These are phyloP conservation scores for Arthroderma sp. DNA, from an alignment of 2,329 filamentous ascomycete species.

Conservation along the genomic window DNA sequence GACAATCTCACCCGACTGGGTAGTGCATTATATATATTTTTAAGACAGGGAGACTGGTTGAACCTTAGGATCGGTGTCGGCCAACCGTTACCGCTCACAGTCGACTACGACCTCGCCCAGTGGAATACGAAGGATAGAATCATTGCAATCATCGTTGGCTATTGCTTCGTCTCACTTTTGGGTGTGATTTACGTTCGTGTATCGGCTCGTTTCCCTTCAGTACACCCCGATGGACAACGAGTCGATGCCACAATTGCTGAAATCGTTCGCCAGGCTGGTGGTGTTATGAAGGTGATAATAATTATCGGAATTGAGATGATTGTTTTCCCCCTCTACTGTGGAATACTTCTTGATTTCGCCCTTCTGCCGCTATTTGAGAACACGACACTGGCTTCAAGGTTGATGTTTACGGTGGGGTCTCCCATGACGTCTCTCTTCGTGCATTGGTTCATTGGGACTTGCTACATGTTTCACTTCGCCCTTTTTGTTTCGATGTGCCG, in stretches of 20 bases:
- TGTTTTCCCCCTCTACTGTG: conserved; percentile 89
- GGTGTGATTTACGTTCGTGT: conserved; percentile 69
- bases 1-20: conserved; percentile 11
- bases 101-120: conserved; percentile 49
- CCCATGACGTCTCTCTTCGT: conserved; percentile 89
- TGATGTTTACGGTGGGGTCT: conserved; percentile 63
- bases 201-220: conserved; percentile 53
- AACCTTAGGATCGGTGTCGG: conserved; percentile 13
- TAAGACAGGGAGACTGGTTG: conserved; percentile 17
- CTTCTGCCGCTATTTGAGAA: conserved; percentile 78
- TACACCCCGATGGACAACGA: conserved; percentile 37
- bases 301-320: conserved; percentile 99
- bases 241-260: conserved; percentile 64
- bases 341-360: conserved; percentile 75
- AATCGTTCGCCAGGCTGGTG: conserved; percentile 78
- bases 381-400: conserved; percentile 61
- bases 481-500: conserved; percentile 98
- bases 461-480: conserved; percentile 99
- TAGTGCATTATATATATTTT: conserved; percentile 10
- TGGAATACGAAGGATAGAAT: conserved; percentile 57
- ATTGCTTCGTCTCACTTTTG: conserved; percentile 58
- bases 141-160: conserved; percentile 70
- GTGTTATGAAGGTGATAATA: conserved; percentile 92
- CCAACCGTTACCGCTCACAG: conserved; percentile 14
- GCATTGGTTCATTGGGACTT: conserved; percentile 97